Evolutionary conservation across 805 yeast species (phyloP).

Genomic region (Jamesozyma lodderae): DNA sequence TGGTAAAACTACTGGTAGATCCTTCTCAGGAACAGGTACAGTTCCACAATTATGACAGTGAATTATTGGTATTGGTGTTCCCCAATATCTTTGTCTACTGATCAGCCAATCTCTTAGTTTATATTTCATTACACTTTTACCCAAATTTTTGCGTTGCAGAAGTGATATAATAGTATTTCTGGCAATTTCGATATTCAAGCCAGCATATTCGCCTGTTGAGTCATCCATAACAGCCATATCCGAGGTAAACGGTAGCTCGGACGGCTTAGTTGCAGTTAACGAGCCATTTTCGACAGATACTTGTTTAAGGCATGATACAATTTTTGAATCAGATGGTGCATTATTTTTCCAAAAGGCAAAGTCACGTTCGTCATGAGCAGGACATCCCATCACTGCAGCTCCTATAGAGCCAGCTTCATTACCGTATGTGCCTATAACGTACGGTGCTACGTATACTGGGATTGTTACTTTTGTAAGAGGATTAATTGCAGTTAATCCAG

Average conservation of each 20-base stretch:
- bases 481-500: slow-evolving; percentile 37
- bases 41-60: slow-evolving; percentile 82
- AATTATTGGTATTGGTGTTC: slow-evolving; percentile 93
- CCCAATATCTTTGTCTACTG: slow-evolving; percentile 95
- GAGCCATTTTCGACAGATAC: neutral
- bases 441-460: slow-evolving; percentile 86
- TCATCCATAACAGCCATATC: slow-evolving; percentile 41
- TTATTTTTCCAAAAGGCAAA: slow-evolving; percentile 68
- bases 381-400: slow-evolving; percentile 98
- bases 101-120: slow-evolving; percentile 89
- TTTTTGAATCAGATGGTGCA: slow-evolving; percentile 35
- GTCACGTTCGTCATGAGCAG: slow-evolving; percentile 87
- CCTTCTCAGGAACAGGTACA: slow-evolving; percentile 84
- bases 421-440: slow-evolving; percentile 77
- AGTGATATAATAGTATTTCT: slow-evolving; percentile 35
- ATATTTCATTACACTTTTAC: slow-evolving; percentile 43
- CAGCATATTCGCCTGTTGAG: slow-evolving; percentile 42
- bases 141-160: slow-evolving; percentile 36
- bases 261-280: neutral
- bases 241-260: slow-evolving; percentile 30
- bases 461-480: slow-evolving; percentile 47
- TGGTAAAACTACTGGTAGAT: slow-evolving; percentile 80
- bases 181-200: slow-evolving; percentile 45
- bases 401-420: slow-evolving; percentile 22
- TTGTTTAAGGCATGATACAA: slow-evolving; percentile 37